Evolutionary conservation across 176 grass and related monocot species (phyloP).

Genomic region (Hsuehochloa calcarea): DNA sequence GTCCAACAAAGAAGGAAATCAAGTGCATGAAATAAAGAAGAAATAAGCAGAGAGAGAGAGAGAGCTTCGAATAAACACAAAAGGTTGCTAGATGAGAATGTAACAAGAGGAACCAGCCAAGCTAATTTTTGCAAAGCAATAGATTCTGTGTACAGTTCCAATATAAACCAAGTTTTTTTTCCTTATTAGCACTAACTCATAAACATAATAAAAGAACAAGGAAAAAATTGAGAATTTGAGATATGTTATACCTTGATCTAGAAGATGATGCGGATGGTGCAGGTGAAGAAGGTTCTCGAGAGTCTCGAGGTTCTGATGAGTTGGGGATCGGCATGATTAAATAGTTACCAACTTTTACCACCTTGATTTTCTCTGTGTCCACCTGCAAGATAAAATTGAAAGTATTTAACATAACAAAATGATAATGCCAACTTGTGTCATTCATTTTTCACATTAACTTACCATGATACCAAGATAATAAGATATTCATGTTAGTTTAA

Average conservation of each 20-base stretch:
- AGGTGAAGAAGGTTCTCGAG: conserved; percentile 50
- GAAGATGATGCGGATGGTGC: conserved; percentile 65
- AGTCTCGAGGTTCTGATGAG: conserved; percentile 36
- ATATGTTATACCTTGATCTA: conserved; percentile 68
- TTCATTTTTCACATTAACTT: conserved; percentile 5
- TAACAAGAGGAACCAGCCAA: conserved; percentile 16
- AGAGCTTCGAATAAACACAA: conserved; percentile 25
- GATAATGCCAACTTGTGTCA: conserved; percentile 5
- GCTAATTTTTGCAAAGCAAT: conserved; percentile 25
- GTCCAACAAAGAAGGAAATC: not conserved
- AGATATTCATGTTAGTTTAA: not conserved
- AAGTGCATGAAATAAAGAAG: not conserved
- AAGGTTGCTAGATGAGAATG: not conserved
- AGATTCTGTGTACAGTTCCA: not conserved
- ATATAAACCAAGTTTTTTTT: not conserved
- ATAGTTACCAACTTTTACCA: conserved; percentile 19
- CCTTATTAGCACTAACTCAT: not conserved
- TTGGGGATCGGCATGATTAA: conserved; percentile 56
- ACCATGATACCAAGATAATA: conserved; percentile 21
- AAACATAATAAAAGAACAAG: not conserved
- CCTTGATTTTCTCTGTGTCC: conserved; percentile 23
- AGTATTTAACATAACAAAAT: conserved; percentile 28
- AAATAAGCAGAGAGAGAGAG: not conserved
- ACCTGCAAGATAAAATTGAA: conserved; percentile 25
- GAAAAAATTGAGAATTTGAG: not conserved